Conservation (phyloP, 352 stramenopile species). For the Globisporangium polare region DNA sequence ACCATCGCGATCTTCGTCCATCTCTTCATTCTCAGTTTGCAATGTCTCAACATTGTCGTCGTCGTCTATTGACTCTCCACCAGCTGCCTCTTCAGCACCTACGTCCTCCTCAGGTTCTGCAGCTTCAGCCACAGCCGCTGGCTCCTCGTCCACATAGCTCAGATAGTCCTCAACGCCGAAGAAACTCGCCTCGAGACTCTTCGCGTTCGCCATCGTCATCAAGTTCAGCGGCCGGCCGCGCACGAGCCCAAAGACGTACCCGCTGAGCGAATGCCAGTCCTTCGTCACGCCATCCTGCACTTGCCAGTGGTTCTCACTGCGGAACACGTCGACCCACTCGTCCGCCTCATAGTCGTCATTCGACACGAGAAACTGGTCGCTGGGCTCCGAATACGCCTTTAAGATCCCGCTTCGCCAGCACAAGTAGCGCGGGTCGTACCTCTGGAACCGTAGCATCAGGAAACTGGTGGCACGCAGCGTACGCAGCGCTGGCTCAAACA, state of each 20-base stretch:
- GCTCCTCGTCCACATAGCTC: conserved; percentile 48
- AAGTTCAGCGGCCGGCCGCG: conserved; percentile 41
- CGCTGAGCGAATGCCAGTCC: conserved; percentile 68
- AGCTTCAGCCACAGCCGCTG: neutral
- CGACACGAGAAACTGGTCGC: conserved; percentile 48
- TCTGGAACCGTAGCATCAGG: conserved; percentile 40
- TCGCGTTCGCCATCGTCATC: conserved; percentile 18
- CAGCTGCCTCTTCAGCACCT: neutral
- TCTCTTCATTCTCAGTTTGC: conserved; percentile 4
- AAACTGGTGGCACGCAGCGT: conserved; percentile 52
- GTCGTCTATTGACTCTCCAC: neutral
- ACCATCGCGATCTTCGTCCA: neutral
- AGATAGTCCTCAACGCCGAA: conserved; percentile 67
- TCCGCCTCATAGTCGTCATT: conserved; percentile 39
- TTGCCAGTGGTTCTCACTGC: conserved; percentile 53
- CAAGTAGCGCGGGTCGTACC: conserved; percentile 46
- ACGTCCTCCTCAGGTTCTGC: neutral
- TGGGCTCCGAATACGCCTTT: conserved; percentile 47
- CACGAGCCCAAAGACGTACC: conserved; percentile 56
- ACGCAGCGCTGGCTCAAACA: conserved; percentile 51
- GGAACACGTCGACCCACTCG: conserved; percentile 62
- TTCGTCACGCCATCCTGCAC: conserved; percentile 49
- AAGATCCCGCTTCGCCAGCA: conserved; percentile 48
- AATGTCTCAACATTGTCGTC: neutral
- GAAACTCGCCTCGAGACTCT: conserved; percentile 25